Conservation (phyloP, 73 alveolate genomes). For the Durusdinium trenchii region DNA sequence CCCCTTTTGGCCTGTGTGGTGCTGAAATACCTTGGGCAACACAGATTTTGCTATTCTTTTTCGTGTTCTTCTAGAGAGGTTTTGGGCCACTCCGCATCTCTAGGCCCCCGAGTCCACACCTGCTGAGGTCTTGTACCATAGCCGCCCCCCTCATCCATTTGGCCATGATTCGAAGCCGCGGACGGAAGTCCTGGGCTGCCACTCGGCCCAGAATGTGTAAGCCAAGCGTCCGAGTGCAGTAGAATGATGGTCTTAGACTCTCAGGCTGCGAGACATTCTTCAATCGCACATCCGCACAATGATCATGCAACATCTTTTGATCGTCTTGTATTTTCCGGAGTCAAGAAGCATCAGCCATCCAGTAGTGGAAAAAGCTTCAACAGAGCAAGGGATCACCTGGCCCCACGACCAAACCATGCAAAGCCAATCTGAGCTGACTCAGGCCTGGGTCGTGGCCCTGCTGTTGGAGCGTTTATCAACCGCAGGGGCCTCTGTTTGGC, state of each 20-base stretch:
- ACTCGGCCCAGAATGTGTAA: background rate
- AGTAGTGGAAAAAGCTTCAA: too few relatives aligned
- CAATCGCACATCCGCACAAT: too few relatives aligned
- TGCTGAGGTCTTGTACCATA: conserved; percentile 49
- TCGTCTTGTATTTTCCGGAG: too few relatives aligned
- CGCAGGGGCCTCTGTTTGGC: conserved; percentile 6
- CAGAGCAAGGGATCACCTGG: too few relatives aligned
- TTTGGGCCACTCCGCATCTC: background rate
- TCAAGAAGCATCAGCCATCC: too few relatives aligned
- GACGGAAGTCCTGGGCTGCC: conserved; percentile 66
- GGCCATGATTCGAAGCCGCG: conserved; percentile 44
- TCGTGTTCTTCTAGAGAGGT: background rate
- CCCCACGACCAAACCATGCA: background rate
- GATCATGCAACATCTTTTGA: too few relatives aligned
- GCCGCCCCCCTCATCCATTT: conserved; percentile 71
- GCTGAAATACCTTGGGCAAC: background rate
- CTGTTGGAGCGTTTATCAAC: conserved; percentile 67
- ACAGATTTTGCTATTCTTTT: background rate
- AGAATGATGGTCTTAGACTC: too few relatives aligned
- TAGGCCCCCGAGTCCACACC: too few relatives aligned
- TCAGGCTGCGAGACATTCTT: too few relatives aligned
- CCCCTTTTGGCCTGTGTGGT: background rate
- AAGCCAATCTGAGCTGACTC: background rate
- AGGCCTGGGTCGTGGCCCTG: conserved; percentile 78
- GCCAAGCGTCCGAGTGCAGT: too few relatives aligned